Evolutionary conservation across 495 filamentous ascomycete genomes (phyloP), one percentile per base, ranked within the genome.

Genomic region (Amphirosellinia nigrospora): DNA sequence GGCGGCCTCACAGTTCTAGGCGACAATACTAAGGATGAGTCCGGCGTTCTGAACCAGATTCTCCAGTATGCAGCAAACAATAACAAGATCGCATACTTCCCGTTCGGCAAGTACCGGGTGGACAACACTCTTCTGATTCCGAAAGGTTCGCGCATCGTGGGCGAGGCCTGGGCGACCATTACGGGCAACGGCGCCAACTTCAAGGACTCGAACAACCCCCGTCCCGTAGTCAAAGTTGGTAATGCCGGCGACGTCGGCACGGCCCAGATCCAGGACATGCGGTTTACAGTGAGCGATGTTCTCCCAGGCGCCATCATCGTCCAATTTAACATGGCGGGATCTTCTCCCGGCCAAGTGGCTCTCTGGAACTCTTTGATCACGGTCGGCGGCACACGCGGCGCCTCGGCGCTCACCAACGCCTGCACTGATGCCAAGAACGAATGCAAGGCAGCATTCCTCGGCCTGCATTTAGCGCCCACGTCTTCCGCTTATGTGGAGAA

Each of bases 401-500:
- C 84, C 16, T 70, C 75, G 7, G 79, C 69, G 10, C 62, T 82
- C 28, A 74, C 73, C 0, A 53, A 77, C n/a, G 79, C 83, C 2
- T 86, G 84, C 15, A 79, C 77, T 50, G 83, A 81, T 10, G 26
- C 72, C 16, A 74, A 72, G 10, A 75, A 81, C 30, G 86, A 89
- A 72, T 68, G 82, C 13, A 75, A 86, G 43, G 90, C 85, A 2
- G 92, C 89, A 2, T 93, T 88, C 73, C 77, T 93, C 81, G 84
- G 85, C 4, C 83, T 93, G 77, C 89, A 93, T 73, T 80, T 93
- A 38, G 86, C 91, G 0, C 70, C 85, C 16, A 82, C 73, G 4
- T 91, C 87, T 0, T 82, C 80, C 0, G 79, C 82, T 0, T 93
- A 92, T 72, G 61, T 92, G 46, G 90, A 93, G 75, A 94, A 93